Base-by-base conservation (phyloP, 257 asterid species). In the Rubia yunnanensis region DNA sequence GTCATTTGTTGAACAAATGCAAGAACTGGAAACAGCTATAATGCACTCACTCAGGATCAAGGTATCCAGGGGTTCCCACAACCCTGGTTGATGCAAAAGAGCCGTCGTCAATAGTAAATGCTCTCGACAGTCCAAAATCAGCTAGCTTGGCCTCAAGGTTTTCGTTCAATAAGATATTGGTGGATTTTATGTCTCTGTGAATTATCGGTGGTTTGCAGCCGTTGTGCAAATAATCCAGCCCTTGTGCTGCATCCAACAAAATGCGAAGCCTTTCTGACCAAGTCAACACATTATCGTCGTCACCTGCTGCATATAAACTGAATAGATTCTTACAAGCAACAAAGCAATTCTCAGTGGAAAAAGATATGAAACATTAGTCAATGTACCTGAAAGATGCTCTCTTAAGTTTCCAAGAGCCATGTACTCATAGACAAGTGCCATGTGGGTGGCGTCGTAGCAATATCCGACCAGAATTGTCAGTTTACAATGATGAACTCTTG, bases 51-150 rank as follows among this genome's bases (percentile, higher is more conserved):
- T 72, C 79, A 0, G 79, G 85, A 64, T 83, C 83, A 7, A 62
- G 63, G 57, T 80, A 83, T 50, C 81, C 82, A 4, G 38, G 69
- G 7, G 82, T 78, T 26, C 85, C 88, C 0, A 61, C 54, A 30
- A 73, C 73, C 36, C 64, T 66, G 1, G 73, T 75, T 10, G 80
- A 39, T 9, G 74, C 66, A 36, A 44, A 60, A 30, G 77, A 64
- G 7, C 70, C 72, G 17, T 72, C 80, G 4, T 72, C 80, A 3
- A 44, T 2, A 0, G 70, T 63, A 53, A 76, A 71, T 20, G 52
- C 65, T 76, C 81, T 78, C 1, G 88, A 80, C 15, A 83, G 31
- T 20, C 86, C 84, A 58, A 80, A 80, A 60, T 83, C 84, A 34
- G 76, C 77, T 32, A 80, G 39, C 56, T 83, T 78, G 36, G 82